phyloP scores from a whole-genome alignment of 1,284 basidiomycete species.

The Fistulina hepatica region DNA sequence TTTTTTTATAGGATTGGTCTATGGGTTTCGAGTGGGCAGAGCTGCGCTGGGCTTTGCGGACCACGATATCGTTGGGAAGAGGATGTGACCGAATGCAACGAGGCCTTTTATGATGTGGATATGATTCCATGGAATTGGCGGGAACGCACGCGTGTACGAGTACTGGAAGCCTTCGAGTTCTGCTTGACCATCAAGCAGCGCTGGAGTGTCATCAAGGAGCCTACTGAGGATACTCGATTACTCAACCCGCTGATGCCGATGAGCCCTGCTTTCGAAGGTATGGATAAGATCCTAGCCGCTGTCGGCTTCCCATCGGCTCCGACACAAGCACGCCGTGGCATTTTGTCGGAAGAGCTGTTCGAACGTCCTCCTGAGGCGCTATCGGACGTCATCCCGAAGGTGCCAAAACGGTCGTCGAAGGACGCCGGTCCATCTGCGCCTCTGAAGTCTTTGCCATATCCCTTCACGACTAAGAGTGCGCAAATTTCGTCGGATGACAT shows the following conservation, averaged over 20 bases:
- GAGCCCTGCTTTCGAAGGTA: slow-evolving; percentile 34
- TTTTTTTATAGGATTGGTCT: slow-evolving; percentile 48
- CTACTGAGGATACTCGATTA: slow-evolving; percentile 14
- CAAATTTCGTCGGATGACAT: slow-evolving; percentile 39
- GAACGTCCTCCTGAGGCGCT: slow-evolving; percentile 21
- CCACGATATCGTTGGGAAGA: slow-evolving; percentile 76
- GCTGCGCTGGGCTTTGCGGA: slow-evolving; percentile 70
- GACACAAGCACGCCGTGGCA: slow-evolving; percentile 39
- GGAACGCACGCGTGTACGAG: slow-evolving; percentile 53
- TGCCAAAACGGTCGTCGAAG: slow-evolving; percentile 28
- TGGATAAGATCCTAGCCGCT: slow-evolving; percentile 60
- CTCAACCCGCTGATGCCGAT: slow-evolving; percentile 8
- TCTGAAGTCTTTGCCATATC: slow-evolving; percentile 43
- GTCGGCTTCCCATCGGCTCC: slow-evolving; percentile 47
- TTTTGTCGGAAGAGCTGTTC: slow-evolving; percentile 53
- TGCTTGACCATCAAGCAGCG: slow-evolving; percentile 46
- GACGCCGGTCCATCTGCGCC: slow-evolving; percentile 29
- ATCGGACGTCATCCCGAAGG: slow-evolving; percentile 33
- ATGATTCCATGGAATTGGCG: slow-evolving; percentile 68
- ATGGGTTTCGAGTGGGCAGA: slow-evolving; percentile 64
- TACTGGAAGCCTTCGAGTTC: slow-evolving; percentile 72
- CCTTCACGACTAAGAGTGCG: slow-evolving; percentile 45
- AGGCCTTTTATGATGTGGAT: slow-evolving; percentile 37
- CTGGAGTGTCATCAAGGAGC: slow-evolving; percentile 21
- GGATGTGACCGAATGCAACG: slow-evolving; percentile 51